A percentile compares a stretch with the other conserved stretches of the same genome.
These are phyloP conservation scores for Sugiyamaella paludigena DNA, from an alignment of 1,139 yeast genomes.

Conservation along the genomic window DNA sequence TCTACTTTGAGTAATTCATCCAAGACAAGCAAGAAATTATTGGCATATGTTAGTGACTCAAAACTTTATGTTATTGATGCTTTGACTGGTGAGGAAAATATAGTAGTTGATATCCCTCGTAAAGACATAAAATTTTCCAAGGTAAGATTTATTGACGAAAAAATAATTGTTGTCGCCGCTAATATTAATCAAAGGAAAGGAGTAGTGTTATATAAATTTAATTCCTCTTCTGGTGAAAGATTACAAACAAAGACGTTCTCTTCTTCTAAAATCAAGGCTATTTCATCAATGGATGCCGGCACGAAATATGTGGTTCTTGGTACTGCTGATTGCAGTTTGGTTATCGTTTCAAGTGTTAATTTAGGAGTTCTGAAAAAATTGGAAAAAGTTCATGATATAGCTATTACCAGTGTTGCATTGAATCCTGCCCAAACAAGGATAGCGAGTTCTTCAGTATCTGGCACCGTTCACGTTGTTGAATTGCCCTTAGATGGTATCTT, in stretches of 20 bases:
- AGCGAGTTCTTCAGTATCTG: slow-evolving; percentile 81
- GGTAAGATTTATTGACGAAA: slow-evolving; percentile 54
- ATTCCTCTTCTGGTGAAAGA: slow-evolving; percentile 10
- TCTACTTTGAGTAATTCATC: slow-evolving; percentile 13
- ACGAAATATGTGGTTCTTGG: slow-evolving; percentile 64
- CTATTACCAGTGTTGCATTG: slow-evolving; percentile 72
- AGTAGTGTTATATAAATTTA: slow-evolving; percentile 43
- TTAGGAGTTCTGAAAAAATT: slow-evolving; percentile 52
- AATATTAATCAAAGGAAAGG: slow-evolving; percentile 35
- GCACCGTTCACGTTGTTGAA: slow-evolving; percentile 61
- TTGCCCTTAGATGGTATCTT: slow-evolving; percentile 53
- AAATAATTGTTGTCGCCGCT: slow-evolving; percentile 55
- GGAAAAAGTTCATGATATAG: slow-evolving; percentile 69
- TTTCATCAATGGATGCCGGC: slow-evolving; percentile 64
- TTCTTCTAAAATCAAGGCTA: slow-evolving; percentile 50
- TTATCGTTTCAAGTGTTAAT: slow-evolving; percentile 51
- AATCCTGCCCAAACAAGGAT: slow-evolving; percentile 66
- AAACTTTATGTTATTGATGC: slow-evolving; percentile 26
- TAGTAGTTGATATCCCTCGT: slow-evolving; percentile 22
- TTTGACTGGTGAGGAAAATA: slow-evolving; percentile 24
- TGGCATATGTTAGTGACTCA: slow-evolving; percentile 24
- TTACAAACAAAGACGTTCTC: slow-evolving; percentile 7
- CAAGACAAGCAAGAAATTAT: too few species aligned
- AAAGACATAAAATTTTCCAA: slow-evolving; percentile 47
- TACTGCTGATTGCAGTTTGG: slow-evolving; percentile 70